Conservation (phyloP, 2,329 filamentous ascomycete genomes). For the Didymella sp. region DNA sequence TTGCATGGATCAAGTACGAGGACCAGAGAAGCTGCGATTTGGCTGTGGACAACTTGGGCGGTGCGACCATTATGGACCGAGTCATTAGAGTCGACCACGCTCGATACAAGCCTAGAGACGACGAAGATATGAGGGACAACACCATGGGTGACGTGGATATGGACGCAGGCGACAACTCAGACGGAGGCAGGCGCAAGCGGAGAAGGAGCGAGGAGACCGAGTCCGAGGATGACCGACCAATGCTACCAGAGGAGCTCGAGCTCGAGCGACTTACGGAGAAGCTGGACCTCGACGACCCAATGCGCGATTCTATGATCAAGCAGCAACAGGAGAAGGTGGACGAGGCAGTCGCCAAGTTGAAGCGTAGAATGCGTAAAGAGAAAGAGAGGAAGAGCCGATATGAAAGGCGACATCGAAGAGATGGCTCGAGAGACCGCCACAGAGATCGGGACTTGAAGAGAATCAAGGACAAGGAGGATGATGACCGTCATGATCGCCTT, state of each 20-base stretch:
- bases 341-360: constrained; percentile 66
- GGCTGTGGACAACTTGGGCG: constrained; percentile 93
- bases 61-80: constrained; percentile 80
- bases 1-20: constrained; percentile 97
- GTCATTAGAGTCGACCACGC: constrained; percentile 90
- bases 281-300: constrained; percentile 94
- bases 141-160: constrained; percentile 58
- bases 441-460: constrained; percentile 28
- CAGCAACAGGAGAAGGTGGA: constrained; percentile 91
- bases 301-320: constrained; percentile 89
- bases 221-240: constrained; percentile 61
- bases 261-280: constrained; percentile 75
- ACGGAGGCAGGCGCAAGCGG: constrained; percentile 58
- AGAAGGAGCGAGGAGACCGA: constrained; percentile 54
- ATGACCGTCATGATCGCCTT: constrained; percentile 16
- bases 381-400: constrained; percentile 50
- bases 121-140: constrained; percentile 70
- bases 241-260: constrained; percentile 83
- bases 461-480: constrained; percentile 31
- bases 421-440: constrained; percentile 35
- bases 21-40: constrained; percentile 95
- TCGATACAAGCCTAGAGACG: constrained; percentile 86
- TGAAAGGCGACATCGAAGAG: constrained; percentile 36
- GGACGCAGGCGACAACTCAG: constrained; percentile 44
- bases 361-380: constrained; percentile 57